Evolutionary conservation across 1,284 basidiomycete genomes (phyloP).

Genomic region (Hymenochaete sp.): DNA sequence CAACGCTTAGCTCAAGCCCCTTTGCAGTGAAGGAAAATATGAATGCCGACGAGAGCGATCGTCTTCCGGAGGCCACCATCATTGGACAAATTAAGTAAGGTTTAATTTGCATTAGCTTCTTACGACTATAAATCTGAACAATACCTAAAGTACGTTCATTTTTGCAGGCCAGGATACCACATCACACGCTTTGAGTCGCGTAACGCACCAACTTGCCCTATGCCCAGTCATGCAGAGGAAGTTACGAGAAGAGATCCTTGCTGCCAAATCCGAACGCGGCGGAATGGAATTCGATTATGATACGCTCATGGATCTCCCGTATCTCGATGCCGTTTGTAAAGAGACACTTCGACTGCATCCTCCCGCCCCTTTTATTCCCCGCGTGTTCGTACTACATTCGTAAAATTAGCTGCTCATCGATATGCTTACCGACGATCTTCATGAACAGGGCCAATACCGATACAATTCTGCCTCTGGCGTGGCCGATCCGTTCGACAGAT

Average conservation of each 20-base stretch:
- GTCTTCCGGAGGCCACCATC: conserved; percentile 26
- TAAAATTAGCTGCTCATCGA: conserved; percentile 9
- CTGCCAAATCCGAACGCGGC: conserved; percentile 18
- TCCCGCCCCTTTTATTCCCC: conserved; percentile 8
- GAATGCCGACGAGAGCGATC: conserved; percentile 24
- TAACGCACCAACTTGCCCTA: conserved; percentile 22
- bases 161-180: conserved; percentile 27
- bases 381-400: conserved; percentile 10
- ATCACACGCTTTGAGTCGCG: conserved; percentile 24
- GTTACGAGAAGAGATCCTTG: conserved; percentile 23
- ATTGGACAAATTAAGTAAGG: conserved; percentile 28
- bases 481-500: conserved; percentile 14
- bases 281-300: conserved; percentile 27
- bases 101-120: conserved; percentile 2
- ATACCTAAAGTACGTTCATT: conserved; percentile 22
- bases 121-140: conserved; percentile 5
- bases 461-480: conserved; percentile 16
- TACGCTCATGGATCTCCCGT: conserved; percentile 24
- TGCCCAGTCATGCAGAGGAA: conserved; percentile 22
- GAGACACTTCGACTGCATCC: conserved; percentile 26
- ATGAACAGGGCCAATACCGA: conserved; percentile 16
- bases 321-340: conserved; percentile 28
- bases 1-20: too few relatives aligned
- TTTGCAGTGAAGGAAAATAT: conserved; percentile 26
- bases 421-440: neutral